Evolutionary conservation across 2,329 filamentous ascomycete species (phyloP).

Genomic region (Fusarium sp.): DNA sequence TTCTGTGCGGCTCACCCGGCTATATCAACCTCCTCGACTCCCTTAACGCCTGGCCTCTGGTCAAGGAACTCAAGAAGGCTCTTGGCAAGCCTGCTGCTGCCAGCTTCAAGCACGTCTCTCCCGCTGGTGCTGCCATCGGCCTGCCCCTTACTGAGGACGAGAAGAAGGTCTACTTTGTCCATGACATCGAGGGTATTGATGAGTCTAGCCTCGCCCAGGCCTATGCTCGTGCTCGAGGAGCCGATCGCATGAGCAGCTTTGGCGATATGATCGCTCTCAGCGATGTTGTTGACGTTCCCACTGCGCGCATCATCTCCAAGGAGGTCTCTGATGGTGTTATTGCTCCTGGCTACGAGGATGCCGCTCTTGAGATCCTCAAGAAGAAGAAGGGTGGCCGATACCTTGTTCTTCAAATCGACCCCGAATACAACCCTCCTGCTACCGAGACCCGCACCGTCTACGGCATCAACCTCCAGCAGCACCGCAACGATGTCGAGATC

Average conservation of each 20-base stretch:
- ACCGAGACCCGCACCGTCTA: constrained; percentile 89
- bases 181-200: constrained; percentile 91
- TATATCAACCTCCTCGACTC: constrained; percentile 98
- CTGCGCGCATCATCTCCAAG: constrained; percentile 96
- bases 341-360: constrained; percentile 84
- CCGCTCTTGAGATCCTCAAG: constrained; percentile 88
- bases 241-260: constrained; percentile 98
- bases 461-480: constrained; percentile 87
- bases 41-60: constrained; percentile 95
- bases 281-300: constrained; percentile 88
- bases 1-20: constrained; percentile 86
- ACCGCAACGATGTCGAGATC: constrained; percentile 92
- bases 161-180: constrained; percentile 98
- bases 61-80: constrained; percentile 93
- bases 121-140: constrained; percentile 93
- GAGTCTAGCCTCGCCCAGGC: constrained; percentile 88
- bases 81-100: constrained; percentile 90
- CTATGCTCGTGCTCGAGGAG: constrained; percentile 93
- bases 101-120: constrained; percentile 99
- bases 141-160: constrained; percentile 86
- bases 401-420: constrained; percentile 94
- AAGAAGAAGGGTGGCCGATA: constrained; percentile 99
- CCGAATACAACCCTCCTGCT: constrained; percentile 81
- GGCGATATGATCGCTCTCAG: constrained; percentile 96
- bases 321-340: constrained; percentile 98